Percentiles rank a stretch among this genome's conserved stretches.
Evolutionary conservation across 208 protist species (phyloP).

Genomic region (Acanthamoeba lenticulata): DNA sequence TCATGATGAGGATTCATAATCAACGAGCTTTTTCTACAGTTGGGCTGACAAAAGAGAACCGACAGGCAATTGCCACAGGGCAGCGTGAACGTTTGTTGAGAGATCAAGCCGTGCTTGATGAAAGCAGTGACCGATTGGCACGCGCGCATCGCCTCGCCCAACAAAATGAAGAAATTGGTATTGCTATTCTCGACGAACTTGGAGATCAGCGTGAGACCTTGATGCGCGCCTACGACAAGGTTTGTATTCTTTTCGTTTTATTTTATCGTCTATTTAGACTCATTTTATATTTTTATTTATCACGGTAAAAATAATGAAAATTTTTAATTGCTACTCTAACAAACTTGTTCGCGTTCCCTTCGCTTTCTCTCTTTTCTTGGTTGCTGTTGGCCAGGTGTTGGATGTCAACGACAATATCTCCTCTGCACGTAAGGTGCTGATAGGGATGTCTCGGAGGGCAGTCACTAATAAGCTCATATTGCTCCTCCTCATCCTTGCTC

Average conservation of each 20-base stretch:
- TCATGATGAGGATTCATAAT: too few species aligned
- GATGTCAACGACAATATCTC: background rate
- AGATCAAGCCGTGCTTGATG: background rate
- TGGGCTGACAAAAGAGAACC: background rate
- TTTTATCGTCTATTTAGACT: too few species aligned
- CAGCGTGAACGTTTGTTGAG: background rate
- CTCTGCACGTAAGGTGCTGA: background rate
- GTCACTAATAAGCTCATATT: background rate
- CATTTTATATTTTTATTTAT: background rate
- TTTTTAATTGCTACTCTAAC: background rate
- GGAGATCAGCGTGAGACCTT: background rate
- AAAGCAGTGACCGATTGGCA: background rate
- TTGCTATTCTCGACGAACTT: background rate
- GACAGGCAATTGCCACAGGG: background rate
- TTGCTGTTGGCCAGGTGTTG: background rate
- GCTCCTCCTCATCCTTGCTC: background rate
- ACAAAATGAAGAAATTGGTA: conserved; percentile 3
- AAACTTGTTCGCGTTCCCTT: background rate
- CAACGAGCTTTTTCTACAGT: background rate
- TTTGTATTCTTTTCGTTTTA: too few species aligned
- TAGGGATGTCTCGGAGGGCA: background rate
- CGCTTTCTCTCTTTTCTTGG: too few species aligned
- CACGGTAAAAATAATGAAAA: background rate
- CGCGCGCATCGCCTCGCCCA: background rate
- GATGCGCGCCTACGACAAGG: background rate